Base-by-base conservation (phyloP, 805 yeast species). In the Nakazawaea wickerhamii region DNA sequence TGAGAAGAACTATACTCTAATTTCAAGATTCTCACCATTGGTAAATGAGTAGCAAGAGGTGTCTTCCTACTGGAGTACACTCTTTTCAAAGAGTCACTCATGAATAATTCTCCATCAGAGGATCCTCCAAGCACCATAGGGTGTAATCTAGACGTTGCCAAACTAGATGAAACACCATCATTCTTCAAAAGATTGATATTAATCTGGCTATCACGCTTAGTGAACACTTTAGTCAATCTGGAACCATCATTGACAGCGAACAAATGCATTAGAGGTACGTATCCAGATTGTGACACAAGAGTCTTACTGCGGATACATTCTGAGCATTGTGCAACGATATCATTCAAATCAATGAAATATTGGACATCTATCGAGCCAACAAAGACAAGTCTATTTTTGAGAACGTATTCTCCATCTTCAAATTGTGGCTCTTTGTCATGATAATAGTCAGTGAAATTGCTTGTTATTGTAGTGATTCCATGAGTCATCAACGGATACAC, bases 101-200 rank as follows among this genome's bases (percentile, higher is more conserved):
- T 55, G 33, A 60, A 59, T 2, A 76, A 48, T 1, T 58, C 53
- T 1, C 82, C 82, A 51, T 76, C 79, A 2, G 77, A 54, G 3
- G 74, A 69, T 3, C 80, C 80, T 6, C 69, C 51, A 9, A 74
- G 49, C 1, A 68, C 40, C 44, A 73, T 52, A 9, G 81, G 81
- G 47, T 77, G 82, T 8, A 60, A 32, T 10, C 51, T 48, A 0
- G 79, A 71, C 0, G 67, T 49, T 0, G 69, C 70, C 1, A 70
- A 41, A 0, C 72, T 51, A 14, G 65, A 61, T 2, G 69, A 58
- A 0, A 72, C 61, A 1, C 72, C 65, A 7, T 63, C 65, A 39
- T 68, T 75, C 27, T 64, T 52, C 21, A 35, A 22, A n/a, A 43
- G 8, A 22, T 38, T 43, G 30, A 26, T 27, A 3, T 5, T 10